Conservation (phyloP, 768 basidiomycete genomes). For the Hericium erinaceus region DNA sequence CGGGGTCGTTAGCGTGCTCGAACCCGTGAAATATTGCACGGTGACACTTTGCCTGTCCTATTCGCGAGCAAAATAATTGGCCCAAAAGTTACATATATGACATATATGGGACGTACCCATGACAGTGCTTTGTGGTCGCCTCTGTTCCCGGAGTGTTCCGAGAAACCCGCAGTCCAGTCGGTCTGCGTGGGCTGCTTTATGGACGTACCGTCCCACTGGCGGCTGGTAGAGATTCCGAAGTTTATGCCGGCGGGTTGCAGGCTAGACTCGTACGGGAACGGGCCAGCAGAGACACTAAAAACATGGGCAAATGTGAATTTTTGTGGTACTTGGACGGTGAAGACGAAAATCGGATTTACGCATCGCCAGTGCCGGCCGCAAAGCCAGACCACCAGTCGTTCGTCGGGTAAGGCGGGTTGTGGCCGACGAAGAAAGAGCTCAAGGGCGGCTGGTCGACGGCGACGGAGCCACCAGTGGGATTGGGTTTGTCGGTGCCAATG, state of each 20-base stretch:
- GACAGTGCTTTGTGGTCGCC: constrained; percentile 24
- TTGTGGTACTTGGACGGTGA: too few relatives aligned
- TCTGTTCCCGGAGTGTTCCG: constrained; percentile 23
- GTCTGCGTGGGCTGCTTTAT: constrained; percentile 24
- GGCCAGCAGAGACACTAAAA: constrained; percentile 21
- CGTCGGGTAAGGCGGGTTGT: constrained; percentile 25
- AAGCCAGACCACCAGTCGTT: constrained; percentile 29
- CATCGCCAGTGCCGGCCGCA: constrained; percentile 19
- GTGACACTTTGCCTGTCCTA: constrained; percentile 28
- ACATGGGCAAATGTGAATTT: neutral
- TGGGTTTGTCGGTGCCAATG: constrained; percentile 19
- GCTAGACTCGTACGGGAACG: constrained; percentile 25
- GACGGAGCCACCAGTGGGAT: constrained; percentile 19
- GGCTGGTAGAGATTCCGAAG: constrained; percentile 23
- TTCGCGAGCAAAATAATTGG: neutral
- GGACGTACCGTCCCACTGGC: constrained; percentile 25
- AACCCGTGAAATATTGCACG: constrained; percentile 25
- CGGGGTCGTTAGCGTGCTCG: constrained; percentile 24
- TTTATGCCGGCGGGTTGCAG: constrained; percentile 19
- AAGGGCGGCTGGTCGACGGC: constrained; percentile 20
- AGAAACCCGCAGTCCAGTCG: constrained; percentile 26
- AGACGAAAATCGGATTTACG: constrained; percentile 10
- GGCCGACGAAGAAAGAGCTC: constrained; percentile 26
- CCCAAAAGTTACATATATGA: neutral
- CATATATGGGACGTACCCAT: constrained; percentile 19